Percentiles rank a stretch among this genome's conserved stretches.
Conservation (phyloP, 495 filamentous ascomycete species). For the Penicillium flavigenum region DNA sequence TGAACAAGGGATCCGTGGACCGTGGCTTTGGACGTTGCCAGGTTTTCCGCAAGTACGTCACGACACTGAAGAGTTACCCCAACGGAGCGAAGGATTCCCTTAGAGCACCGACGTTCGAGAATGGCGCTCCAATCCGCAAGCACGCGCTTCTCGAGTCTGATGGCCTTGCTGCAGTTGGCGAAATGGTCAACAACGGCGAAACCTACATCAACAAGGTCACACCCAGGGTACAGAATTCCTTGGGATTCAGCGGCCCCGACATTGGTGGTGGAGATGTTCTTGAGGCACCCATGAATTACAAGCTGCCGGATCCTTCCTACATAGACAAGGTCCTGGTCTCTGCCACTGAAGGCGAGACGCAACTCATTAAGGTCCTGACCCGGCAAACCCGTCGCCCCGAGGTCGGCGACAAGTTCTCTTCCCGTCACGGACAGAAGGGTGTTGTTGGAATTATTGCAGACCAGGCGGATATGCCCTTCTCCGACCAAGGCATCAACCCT, state of each 20-base stretch:
- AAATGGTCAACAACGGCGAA: constrained; percentile 68
- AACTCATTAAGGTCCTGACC: constrained; percentile 86
- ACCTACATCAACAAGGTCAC: constrained; percentile 85
- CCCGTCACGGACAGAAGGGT: constrained; percentile 96
- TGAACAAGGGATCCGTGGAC: constrained; percentile 94
- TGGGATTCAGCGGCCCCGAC: constrained; percentile 61
- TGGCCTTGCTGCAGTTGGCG: constrained; percentile 81
- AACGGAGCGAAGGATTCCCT: constrained; percentile 78
- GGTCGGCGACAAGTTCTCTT: constrained; percentile 97
- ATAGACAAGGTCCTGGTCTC: constrained; percentile 94
- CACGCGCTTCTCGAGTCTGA: constrained; percentile 73
- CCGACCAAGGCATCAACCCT: constrained; percentile 81
- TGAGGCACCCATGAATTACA: constrained; percentile 74
- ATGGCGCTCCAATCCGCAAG: constrained; percentile 65
- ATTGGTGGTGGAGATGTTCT: constrained; percentile 52
- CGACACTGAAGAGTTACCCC: constrained; percentile 73
- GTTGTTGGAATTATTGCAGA: constrained; percentile 94
- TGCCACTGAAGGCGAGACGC: constrained; percentile 74
- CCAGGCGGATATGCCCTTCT: constrained; percentile 96
- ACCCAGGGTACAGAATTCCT: constrained; percentile 68
- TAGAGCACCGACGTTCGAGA: constrained; percentile 56
- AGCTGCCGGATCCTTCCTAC: constrained; percentile 77
- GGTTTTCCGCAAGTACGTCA: constrained; percentile 85
- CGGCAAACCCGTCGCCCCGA: constrained; percentile 92
- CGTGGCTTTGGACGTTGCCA: constrained; percentile 95